Evolutionary conservation across 2,329 filamentous ascomycete genomes (phyloP).

Genomic region (Aureobasidium melanogenum): DNA sequence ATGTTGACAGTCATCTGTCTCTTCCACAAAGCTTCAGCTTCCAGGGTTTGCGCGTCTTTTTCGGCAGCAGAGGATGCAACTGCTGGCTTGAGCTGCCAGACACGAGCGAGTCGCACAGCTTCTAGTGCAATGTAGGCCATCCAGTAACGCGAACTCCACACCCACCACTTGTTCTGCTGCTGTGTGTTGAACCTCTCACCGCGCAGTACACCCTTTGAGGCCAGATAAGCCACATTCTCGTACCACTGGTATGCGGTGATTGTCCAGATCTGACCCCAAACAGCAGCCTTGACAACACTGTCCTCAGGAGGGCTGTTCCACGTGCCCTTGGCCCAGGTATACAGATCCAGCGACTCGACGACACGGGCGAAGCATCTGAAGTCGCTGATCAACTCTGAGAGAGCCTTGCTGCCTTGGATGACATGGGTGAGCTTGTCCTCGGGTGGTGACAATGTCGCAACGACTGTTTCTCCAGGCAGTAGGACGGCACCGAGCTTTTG

Average conservation of each 20-base stretch:
- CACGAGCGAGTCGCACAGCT: slow-evolving; percentile 51
- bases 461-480: slow-evolving; percentile 33
- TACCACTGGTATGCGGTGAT: slow-evolving; percentile 66
- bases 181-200: slow-evolving; percentile 22
- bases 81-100: slow-evolving; percentile 32
- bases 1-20: slow-evolving; percentile 14
- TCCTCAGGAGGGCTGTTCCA: slow-evolving; percentile 33
- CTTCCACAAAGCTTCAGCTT: slow-evolving; percentile 14
- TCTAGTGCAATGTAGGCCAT: slow-evolving; percentile 68
- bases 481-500: slow-evolving; percentile 30
- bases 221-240: slow-evolving; percentile 77
- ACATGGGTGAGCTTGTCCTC: slow-evolving; percentile 26
- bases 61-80: slow-evolving; percentile 25
- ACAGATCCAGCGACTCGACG: slow-evolving; percentile 68
- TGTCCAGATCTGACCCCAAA: slow-evolving; percentile 58
- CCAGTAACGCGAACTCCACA: slow-evolving; percentile 76
- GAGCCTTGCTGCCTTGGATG: slow-evolving; percentile 29
- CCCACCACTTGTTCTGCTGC: slow-evolving; percentile 52
- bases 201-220: slow-evolving; percentile 59
- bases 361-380: slow-evolving; percentile 64
- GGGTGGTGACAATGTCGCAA: slow-evolving; percentile 30
- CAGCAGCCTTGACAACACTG: slow-evolving; percentile 42
- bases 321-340: slow-evolving; percentile 51
- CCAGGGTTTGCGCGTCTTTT: slow-evolving; percentile 34
- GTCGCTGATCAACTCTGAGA: slow-evolving; percentile 61